A percentile compares a stretch with the other conserved stretches of the same genome.
These are phyloP conservation scores for Pharnaceum exiguum DNA, from an alignment of 148 eudicot genomes.

Conservation along the genomic window DNA sequence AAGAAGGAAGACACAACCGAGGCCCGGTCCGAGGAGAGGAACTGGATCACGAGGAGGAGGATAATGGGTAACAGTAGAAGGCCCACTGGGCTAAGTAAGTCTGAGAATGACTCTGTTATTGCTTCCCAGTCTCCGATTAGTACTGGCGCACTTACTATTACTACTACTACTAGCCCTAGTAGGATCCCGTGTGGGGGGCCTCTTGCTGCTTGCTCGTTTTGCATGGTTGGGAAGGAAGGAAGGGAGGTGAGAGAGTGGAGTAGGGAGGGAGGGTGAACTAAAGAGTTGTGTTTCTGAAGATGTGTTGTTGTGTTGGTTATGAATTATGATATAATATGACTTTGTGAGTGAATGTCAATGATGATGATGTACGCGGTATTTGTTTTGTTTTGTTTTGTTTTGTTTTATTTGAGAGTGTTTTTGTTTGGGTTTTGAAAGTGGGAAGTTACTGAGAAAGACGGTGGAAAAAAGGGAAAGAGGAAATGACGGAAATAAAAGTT, in stretches of 20 bases:
- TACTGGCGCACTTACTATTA: conserved; percentile 35
- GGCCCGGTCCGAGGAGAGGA: conserved; percentile 62
- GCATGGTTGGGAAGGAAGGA: conserved; percentile 21
- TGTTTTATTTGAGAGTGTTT: too few relatives aligned
- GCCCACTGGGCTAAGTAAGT: conserved; percentile 63
- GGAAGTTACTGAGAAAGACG: too few relatives aligned
- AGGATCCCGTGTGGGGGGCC: conserved; percentile 73
- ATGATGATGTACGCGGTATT: too few relatives aligned
- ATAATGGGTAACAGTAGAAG: conserved; percentile 63
- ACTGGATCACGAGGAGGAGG: conserved; percentile 64
- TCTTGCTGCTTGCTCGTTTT: conserved; percentile 47
- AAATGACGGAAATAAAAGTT: too few relatives aligned
- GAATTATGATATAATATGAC: too few relatives aligned
- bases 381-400: too few relatives aligned
- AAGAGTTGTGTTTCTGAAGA: too few relatives aligned
- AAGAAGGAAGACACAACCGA: conserved; percentile 43
- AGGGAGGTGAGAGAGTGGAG: background rate
- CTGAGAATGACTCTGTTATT: conserved; percentile 54
- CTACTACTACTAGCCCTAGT: conserved; percentile 49
- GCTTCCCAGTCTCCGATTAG: conserved; percentile 73
- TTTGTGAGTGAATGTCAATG: too few relatives aligned
- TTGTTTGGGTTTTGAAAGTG: too few relatives aligned
- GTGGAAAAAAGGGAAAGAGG: too few relatives aligned
- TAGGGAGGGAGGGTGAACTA: too few relatives aligned
- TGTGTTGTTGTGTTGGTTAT: too few relatives aligned